Percentiles rank a stretch among this genome's conserved stretches.
Conservation (phyloP, 2,329 filamentous ascomycete genomes). For the Ascochyta viciae-villosae region DNA sequence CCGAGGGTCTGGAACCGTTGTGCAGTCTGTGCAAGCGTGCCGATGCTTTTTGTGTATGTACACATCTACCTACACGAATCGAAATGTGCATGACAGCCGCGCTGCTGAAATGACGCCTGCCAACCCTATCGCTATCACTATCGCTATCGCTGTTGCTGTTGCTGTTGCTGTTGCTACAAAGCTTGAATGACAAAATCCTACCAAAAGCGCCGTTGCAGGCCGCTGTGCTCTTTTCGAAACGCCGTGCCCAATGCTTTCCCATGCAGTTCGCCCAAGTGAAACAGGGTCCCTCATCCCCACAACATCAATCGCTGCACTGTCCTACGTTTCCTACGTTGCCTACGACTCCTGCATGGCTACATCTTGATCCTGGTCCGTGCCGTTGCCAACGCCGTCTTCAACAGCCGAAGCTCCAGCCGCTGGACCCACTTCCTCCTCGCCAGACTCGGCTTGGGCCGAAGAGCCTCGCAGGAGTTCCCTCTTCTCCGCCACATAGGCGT, state of each 20-base stretch:
- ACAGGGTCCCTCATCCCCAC: slow-evolving; percentile 13
- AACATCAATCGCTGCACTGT: slow-evolving; percentile 7
- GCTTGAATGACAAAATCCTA: slow-evolving; percentile 3
- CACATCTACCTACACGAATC: slow-evolving; percentile 9
- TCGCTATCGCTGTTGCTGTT: not conserved
- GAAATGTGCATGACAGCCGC: not conserved
- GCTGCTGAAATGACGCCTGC: not conserved
- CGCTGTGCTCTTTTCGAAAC: slow-evolving; percentile 29
- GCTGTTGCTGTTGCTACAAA: slow-evolving; percentile 4
- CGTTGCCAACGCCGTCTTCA: slow-evolving; percentile 36
- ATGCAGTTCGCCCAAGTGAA: slow-evolving; percentile 29
- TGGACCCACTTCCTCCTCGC: slow-evolving; percentile 10
- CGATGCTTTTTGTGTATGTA: slow-evolving; percentile 18
- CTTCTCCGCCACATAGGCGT: slow-evolving; percentile 33
- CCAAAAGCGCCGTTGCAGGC: slow-evolving; percentile 17
- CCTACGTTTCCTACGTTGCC: slow-evolving; percentile 11
- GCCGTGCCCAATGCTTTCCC: slow-evolving; percentile 35
- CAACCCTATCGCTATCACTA: not conserved
- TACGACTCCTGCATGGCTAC: slow-evolving; percentile 44
- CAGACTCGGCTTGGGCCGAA: slow-evolving; percentile 6
- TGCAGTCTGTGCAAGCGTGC: slow-evolving; percentile 18
- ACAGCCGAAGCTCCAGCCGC: slow-evolving; percentile 19
- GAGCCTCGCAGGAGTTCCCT: slow-evolving; percentile 28
- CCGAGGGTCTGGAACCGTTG: slow-evolving; percentile 16
- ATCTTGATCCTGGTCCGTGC: slow-evolving; percentile 33